Conservation (phyloP, 1,139 yeast species). For the Scheffersomyces parashehatae region DNA sequence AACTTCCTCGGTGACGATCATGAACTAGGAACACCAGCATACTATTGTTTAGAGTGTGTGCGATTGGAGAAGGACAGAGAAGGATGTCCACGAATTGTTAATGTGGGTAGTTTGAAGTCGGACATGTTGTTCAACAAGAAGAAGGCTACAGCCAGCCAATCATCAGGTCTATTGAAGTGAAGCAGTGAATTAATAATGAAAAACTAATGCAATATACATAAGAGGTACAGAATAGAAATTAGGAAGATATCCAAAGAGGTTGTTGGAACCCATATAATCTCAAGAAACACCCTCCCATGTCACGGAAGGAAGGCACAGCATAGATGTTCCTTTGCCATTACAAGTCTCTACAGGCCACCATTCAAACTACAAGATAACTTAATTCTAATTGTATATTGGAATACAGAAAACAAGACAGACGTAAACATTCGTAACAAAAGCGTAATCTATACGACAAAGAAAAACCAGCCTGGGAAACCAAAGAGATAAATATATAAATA, state of each 20-base stretch:
- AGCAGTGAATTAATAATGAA: neutral
- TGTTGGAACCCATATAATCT: too few species aligned
- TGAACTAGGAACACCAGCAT: conserved; percentile 59
- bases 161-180: neutral
- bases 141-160: conserved; percentile 1
- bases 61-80: conserved; percentile 78
- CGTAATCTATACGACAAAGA: neutral
- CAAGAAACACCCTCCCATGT: too few species aligned
- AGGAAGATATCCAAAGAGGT: too few species aligned
- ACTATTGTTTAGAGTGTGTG: conserved; percentile 87
- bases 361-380: too few species aligned
- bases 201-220: neutral
- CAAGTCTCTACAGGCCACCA: too few species aligned
- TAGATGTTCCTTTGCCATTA: too few species aligned
- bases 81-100: conserved; percentile 87
- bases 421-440: conserved; percentile 1
- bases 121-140: conserved; percentile 66
- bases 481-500: neutral
- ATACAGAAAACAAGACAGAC: neutral
- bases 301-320: too few species aligned
- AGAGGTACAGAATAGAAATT: too few species aligned
- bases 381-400: too few species aligned
- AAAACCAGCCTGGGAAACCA: neutral
- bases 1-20: conserved; percentile 43
- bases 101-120: conserved; percentile 72